Base-by-base conservation (phyloP, 441 rosid genomes). In the Viola pubescens region DNA sequence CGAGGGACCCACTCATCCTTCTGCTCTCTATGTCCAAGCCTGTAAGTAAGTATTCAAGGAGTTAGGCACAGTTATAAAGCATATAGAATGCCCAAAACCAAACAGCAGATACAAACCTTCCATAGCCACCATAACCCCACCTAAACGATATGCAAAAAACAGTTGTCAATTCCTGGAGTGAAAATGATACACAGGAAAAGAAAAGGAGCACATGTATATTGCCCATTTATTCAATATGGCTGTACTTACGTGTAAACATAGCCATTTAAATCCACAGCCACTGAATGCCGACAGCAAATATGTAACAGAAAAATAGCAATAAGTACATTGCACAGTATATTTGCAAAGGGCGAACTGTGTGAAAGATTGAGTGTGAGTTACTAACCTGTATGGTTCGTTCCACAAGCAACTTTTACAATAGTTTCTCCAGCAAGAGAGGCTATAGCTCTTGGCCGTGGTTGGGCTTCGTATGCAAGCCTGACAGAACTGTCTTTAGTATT, bases 41-140 rank as follows among this genome's bases (percentile, higher is more conserved):
- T 94, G 75, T 12, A 39, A 47, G 67, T 56, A 64, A 62, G 64
- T 37, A 66, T 37, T 38, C 13, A 46, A 47, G 38, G 19, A 53
- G n/a, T 40, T 26, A 49, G 45, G 40, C 14, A 49, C 48, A 10
- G 19, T 14, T 37, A 14, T 46, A 42, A 62, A 16, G 38, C 34
- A 56, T 62, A 16, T 9, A 13, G 63, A 48, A 2, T 52, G 55
- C 40, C 3, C 57, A 51, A 57, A 56, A 9, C 46, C 39, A 62
- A 14, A 54, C 26, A 59, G 64, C 42, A 19, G 51, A 34, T 54
- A 77, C 90, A 57, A 69, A 92, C 97, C 98, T 92, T 77, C 99
- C 97, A 85, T 90, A 88, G 63, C 98, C 99, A 65, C 99, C 99
- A 63, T 67, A 90, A 58, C 97, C 99, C 97, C 99, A 94, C 79